Evolutionary conservation across 2,329 filamentous ascomycete species (phyloP).

Genomic region (Botryotinia narcissicola): DNA sequence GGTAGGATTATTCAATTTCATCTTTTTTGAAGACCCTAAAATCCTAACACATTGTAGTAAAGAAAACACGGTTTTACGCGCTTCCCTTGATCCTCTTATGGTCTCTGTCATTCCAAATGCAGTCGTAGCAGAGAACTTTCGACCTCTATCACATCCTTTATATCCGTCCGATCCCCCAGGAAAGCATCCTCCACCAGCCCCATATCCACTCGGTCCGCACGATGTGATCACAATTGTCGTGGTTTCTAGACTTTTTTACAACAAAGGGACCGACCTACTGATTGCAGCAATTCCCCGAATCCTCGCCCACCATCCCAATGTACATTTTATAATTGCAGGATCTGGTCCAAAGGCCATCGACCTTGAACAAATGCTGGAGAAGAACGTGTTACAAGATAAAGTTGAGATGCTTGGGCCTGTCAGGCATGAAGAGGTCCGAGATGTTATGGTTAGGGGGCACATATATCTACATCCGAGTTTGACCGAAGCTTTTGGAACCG

Average conservation of each 20-base stretch:
- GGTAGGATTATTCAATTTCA: constrained; percentile 53
- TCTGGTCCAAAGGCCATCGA: constrained; percentile 97
- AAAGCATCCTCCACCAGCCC: constrained; percentile 45
- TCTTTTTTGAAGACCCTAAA: not conserved
- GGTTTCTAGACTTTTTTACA: constrained; percentile 96
- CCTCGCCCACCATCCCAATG: constrained; percentile 83
- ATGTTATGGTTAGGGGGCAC: constrained; percentile 95
- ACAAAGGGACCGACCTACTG: constrained; percentile 96
- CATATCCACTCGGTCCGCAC: constrained; percentile 70
- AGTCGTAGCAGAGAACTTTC: constrained; percentile 94
- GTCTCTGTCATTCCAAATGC: constrained; percentile 98
- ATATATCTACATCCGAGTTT: constrained; percentile 95
- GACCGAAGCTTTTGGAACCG: constrained; percentile 95
- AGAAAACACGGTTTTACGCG: constrained; percentile 93
- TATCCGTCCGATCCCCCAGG: constrained; percentile 42
- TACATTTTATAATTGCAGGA: constrained; percentile 94
- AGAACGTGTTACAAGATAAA: constrained; percentile 87
- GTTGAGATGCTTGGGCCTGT: constrained; percentile 91
- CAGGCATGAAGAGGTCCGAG: constrained; percentile 91
- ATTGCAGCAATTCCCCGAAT: constrained; percentile 94
- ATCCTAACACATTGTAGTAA: constrained; percentile 59
- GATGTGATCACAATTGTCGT: constrained; percentile 96
- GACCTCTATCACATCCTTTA: constrained; percentile 59
- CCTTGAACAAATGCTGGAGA: constrained; percentile 96
- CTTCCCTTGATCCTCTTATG: constrained; percentile 92